A percentile compares a stretch with the other conserved stretches of the same genome.
These are phyloP conservation scores for Trypanosoma lewisi DNA, from an alignment of 208 protist species.

Conservation along the genomic window DNA sequence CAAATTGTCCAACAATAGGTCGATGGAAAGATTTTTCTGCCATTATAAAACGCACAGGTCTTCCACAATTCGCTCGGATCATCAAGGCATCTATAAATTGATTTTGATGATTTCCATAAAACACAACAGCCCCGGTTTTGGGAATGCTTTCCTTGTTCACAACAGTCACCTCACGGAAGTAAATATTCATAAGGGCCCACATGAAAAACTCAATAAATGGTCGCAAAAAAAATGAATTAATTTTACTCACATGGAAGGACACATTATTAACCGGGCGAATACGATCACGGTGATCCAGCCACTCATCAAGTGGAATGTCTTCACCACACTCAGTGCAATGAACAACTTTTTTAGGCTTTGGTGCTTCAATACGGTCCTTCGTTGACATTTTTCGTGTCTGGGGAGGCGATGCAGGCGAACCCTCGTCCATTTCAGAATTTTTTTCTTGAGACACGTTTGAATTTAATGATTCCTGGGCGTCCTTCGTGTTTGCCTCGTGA, in stretches of 20 bases:
- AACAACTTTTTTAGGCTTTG: constrained; percentile 32
- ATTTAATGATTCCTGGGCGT: no score
- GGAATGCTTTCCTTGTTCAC: constrained; percentile 90
- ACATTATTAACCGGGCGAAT: constrained; percentile 58
- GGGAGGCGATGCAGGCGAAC: neutral
- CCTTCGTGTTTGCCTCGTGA: no score
- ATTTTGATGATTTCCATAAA: constrained; percentile 94
- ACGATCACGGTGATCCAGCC: constrained; percentile 75
- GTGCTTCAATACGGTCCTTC: constrained; percentile 53
- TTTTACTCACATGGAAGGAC: constrained; percentile 42
- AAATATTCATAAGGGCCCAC: constrained; percentile 85
- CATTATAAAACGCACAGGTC: constrained; percentile 90
- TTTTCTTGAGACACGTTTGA: neutral
- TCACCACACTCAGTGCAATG: constrained; percentile 61
- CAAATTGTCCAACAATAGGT: constrained; percentile 80
- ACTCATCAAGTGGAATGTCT: constrained; percentile 65
- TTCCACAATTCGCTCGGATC: constrained; percentile 79
- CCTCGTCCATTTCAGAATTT: neutral
- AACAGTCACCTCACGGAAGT: constrained; percentile 91
- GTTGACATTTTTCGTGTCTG: constrained; percentile 15
- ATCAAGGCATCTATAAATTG: constrained; percentile 92
- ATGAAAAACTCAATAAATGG: constrained; percentile 84
- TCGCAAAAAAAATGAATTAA: constrained; percentile 42
- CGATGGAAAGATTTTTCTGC: constrained; percentile 89
- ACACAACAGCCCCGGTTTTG: constrained; percentile 83